A percentile compares a stretch with the other conserved stretches of the same genome.
phyloP scores from a whole-genome alignment of 495 filamentous ascomycete species.

The Penicillium macrosclerotiorum region DNA sequence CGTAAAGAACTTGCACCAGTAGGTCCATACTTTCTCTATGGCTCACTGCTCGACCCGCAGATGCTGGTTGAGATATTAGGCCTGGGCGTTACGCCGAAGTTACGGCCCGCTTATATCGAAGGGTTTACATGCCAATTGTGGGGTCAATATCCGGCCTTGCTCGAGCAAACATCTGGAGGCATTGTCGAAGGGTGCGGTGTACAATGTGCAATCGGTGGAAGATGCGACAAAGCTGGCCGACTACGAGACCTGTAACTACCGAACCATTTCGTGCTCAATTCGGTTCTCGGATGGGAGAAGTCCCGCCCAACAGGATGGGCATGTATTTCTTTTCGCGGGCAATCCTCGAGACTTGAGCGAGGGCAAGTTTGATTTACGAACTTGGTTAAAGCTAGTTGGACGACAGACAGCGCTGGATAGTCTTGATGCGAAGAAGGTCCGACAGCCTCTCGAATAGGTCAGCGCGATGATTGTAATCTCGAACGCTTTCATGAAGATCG shows the following conservation, averaged over 20 bases:
- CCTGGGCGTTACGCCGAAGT: slow-evolving; percentile 4
- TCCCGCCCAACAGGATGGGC: slow-evolving; percentile 14
- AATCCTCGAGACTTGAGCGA: slow-evolving; percentile 23
- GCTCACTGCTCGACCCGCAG: slow-evolving; percentile 17
- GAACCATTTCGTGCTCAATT: slow-evolving; percentile 16
- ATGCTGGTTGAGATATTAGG: slow-evolving; percentile 17
- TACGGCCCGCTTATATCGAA: slow-evolving; percentile 13
- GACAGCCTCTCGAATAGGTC: too few species aligned
- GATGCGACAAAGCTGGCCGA: slow-evolving; percentile 22
- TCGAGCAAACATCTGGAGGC: slow-evolving; percentile 3
- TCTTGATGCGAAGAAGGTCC: background rate
- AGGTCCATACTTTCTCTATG: slow-evolving; percentile 31
- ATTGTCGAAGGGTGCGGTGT: slow-evolving; percentile 24
- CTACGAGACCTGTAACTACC: slow-evolving; percentile 32
- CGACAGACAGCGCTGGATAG: background rate
- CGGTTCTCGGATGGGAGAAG: slow-evolving; percentile 19
- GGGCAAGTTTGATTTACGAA: slow-evolving; percentile 24
- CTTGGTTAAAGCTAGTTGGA: slow-evolving; percentile 18
- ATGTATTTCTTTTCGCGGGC: slow-evolving; percentile 30
- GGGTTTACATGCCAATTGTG: slow-evolving; percentile 22
- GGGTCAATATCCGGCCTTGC: slow-evolving; percentile 28
- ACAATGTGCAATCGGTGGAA: slow-evolving; percentile 17
- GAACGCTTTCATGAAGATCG: too few species aligned
- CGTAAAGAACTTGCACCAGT: background rate
- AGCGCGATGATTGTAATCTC: too few species aligned